phyloP scores from a whole-genome alignment of 495 filamentous ascomycete genomes.

The Podospora pseudocomata region DNA sequence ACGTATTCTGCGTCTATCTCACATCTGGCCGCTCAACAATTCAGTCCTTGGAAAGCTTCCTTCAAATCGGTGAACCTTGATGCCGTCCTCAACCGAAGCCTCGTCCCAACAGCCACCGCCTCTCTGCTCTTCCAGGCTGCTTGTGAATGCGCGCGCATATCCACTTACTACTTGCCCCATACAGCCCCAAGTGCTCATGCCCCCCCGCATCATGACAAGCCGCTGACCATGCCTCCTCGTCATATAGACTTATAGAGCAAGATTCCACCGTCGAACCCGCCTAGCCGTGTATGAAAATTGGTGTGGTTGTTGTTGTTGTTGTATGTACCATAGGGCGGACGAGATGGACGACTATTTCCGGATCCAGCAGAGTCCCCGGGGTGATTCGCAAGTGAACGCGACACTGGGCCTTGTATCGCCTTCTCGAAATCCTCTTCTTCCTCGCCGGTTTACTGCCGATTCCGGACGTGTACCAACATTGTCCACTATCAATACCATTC shows the following conservation, averaged over 20 bases:
- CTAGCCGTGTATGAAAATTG: constrained; percentile 44
- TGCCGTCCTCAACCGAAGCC: background rate
- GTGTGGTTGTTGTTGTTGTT: constrained; percentile 27
- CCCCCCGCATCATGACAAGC: background rate
- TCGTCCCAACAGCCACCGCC: background rate
- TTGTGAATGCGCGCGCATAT: background rate
- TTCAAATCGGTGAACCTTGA: background rate
- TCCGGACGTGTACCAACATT: constrained; percentile 80
- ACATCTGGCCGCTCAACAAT: background rate
- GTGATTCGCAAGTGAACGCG: constrained; percentile 65
- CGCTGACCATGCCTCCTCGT: constrained; percentile 13
- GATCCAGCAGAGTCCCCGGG: constrained; percentile 65
- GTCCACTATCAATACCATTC: constrained; percentile 58
- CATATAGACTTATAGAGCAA: constrained; percentile 30
- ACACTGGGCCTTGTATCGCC: constrained; percentile 56
- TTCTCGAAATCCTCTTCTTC: constrained; percentile 60
- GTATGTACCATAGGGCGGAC: constrained; percentile 51
- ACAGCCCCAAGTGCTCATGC: background rate
- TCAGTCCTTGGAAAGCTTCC: background rate
- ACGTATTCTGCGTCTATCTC: background rate
- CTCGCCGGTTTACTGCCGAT: constrained; percentile 92
- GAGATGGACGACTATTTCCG: constrained; percentile 68
- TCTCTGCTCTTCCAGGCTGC: background rate
- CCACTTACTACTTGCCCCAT: background rate
- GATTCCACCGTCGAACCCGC: constrained; percentile 35